Conservation (phyloP, 1,284 basidiomycete species). For the Rhodotorula sp. region DNA sequence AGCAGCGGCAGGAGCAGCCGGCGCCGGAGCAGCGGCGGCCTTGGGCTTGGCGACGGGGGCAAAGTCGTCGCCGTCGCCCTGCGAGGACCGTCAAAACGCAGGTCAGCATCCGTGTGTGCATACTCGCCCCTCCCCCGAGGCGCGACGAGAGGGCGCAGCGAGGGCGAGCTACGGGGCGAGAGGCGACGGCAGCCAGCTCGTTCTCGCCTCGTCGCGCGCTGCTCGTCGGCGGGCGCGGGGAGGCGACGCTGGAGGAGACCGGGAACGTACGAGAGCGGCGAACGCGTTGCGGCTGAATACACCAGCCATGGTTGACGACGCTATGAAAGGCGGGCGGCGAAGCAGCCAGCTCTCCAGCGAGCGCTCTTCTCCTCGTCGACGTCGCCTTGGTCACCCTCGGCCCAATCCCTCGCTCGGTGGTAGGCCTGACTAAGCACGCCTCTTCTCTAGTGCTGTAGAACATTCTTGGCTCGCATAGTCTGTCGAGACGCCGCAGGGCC, state of each 20-base stretch:
- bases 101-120: neutral
- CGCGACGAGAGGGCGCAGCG: neutral
- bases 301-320: constrained; percentile 3
- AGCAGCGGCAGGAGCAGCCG: constrained; percentile 17
- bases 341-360: neutral
- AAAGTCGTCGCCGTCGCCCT: constrained; percentile 36
- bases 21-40: constrained; percentile 25
- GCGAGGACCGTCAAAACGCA: neutral
- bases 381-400: neutral
- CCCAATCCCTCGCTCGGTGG: neutral
- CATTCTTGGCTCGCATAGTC: no score
- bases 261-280: constrained; percentile 18
- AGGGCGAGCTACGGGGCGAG: constrained; percentile 4
- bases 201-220: neutral
- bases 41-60: constrained; percentile 28
- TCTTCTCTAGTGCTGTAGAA: no score
- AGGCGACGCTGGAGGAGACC: neutral
- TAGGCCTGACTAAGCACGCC: no score
- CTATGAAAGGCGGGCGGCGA: neutral
- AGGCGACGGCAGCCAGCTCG: neutral
- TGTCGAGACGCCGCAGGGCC: no score
- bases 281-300: constrained; percentile 29
- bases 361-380: neutral
- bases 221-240: neutral
- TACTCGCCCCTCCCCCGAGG: neutral